Conservation (phyloP, 1,284 basidiomycete genomes). For the Ceratobasidium sp. region DNA sequence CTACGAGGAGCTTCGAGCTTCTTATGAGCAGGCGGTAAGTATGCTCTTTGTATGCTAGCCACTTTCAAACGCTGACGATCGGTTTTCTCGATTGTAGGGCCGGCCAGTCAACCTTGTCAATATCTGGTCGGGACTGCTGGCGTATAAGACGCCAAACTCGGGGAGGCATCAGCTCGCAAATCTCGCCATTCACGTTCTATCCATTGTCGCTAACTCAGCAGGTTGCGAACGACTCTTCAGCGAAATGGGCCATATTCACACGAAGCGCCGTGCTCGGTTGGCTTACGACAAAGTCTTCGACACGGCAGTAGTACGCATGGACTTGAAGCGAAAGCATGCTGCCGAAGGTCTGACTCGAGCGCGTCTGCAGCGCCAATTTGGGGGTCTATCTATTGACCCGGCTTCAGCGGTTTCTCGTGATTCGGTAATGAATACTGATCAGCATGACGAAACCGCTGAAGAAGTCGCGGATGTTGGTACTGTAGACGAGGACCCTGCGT, state of each 20-base stretch:
- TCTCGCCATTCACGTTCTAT: conserved; percentile 45
- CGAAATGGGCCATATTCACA: conserved; percentile 51
- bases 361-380: too few species aligned
- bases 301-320: conserved; percentile 49
- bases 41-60: neutral
- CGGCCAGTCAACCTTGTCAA: neutral
- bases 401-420: too few species aligned
- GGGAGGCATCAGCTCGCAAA: neutral
- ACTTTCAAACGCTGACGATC: neutral
- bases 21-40: conserved; percentile 11
- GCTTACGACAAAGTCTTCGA: conserved; percentile 48
- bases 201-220: conserved; percentile 52
- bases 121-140: neutral
- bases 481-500: neutral
- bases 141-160: neutral
- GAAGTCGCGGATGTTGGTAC: conserved; percentile 6
- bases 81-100: neutral
- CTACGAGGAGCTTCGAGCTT: conserved; percentile 18
- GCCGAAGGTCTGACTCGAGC: too few species aligned
- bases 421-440: neutral
- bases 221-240: conserved; percentile 52
- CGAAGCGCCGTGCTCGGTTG: conserved; percentile 49
- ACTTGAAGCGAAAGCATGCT: conserved; percentile 29
- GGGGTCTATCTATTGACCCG: neutral
- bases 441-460: conserved; percentile 17